phyloP scores from a whole-genome alignment of 306 rosid genomes.

The Prunus persica region DNA sequence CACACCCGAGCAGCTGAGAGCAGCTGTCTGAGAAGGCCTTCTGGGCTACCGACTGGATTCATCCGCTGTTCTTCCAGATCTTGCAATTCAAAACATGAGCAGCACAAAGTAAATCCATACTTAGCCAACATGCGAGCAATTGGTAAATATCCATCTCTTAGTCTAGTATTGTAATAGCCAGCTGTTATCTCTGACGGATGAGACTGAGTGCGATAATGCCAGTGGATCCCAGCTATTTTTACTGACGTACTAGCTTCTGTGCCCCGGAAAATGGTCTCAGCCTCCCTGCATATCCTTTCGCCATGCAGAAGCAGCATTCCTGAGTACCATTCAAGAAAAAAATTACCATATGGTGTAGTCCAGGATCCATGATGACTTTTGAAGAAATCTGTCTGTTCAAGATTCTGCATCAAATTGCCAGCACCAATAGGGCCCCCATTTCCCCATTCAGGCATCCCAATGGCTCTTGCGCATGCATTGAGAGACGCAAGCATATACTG shows the following conservation, averaged over 20 bases:
- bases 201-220: slow-evolving; percentile 64
- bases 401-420: slow-evolving; percentile 55
- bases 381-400: slow-evolving; percentile 49
- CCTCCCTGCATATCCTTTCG: slow-evolving; percentile 78
- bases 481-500: slow-evolving; percentile 88
- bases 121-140: slow-evolving; percentile 68
- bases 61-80: slow-evolving; percentile 42
- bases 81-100: slow-evolving; percentile 82
- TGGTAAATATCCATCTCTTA: slow-evolving; percentile 74
- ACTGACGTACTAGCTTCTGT: slow-evolving; percentile 58
- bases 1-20: slow-evolving; percentile 72
- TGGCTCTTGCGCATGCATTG: slow-evolving; percentile 62
- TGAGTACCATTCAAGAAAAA: slow-evolving; percentile 89
- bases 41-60: slow-evolving; percentile 68
- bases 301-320: slow-evolving; percentile 81
- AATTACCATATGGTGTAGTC: slow-evolving; percentile 59
- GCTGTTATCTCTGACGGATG: slow-evolving; percentile 88
- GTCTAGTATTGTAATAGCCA: slow-evolving; percentile 70
- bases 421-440: slow-evolving; percentile 61
- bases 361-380: slow-evolving; percentile 55
- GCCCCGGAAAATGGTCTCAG: slow-evolving; percentile 73
- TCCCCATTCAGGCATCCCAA: slow-evolving; percentile 82
- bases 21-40: slow-evolving; percentile 77
- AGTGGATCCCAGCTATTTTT: slow-evolving; percentile 68
- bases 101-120: slow-evolving; percentile 69